Conservation (phyloP, 169 alveolate genomes). For the Plasmodium reichenowi region DNA sequence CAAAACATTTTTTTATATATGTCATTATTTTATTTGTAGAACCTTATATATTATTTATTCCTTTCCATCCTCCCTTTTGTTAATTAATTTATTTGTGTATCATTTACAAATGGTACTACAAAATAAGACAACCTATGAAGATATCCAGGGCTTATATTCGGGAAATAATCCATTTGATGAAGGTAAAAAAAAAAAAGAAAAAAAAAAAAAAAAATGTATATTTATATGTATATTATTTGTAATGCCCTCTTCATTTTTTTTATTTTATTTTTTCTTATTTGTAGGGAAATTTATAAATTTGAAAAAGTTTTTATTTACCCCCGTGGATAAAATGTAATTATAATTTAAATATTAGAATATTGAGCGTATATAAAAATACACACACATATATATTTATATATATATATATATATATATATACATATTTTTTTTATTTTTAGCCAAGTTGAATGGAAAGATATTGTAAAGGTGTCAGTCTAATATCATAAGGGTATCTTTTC, state of each 20-base stretch:
- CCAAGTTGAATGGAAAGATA: constrained; percentile 69
- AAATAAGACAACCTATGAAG: constrained; percentile 72
- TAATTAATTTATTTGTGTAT: constrained; percentile 54
- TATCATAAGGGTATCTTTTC: not conserved
- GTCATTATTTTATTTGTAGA: constrained; percentile 8
- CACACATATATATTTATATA: too few species aligned
- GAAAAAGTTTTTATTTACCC: constrained; percentile 55
- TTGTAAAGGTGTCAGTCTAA: constrained; percentile 40
- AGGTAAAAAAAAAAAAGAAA: constrained; percentile 23
- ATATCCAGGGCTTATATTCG: constrained; percentile 58
- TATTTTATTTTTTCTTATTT: not conserved
- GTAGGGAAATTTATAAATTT: constrained; percentile 38
- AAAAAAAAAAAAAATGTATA: not conserved
- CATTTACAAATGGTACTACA: constrained; percentile 60
- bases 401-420: constrained; percentile 2
- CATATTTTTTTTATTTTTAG: constrained; percentile 1
- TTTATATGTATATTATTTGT: not conserved
- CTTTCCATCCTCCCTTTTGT: constrained; percentile 36
- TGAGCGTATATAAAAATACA: not conserved
- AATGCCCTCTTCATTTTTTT: too few species aligned
- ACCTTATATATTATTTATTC: constrained; percentile 57
- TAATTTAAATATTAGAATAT: constrained; percentile 2
- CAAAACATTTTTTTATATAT: not conserved
- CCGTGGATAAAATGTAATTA: constrained; percentile 44
- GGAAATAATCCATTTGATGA: constrained; percentile 63